These are phyloP conservation scores for Botryotinia convoluta DNA, from an alignment of 2,329 filamentous ascomycete species.

Conservation along the genomic window DNA sequence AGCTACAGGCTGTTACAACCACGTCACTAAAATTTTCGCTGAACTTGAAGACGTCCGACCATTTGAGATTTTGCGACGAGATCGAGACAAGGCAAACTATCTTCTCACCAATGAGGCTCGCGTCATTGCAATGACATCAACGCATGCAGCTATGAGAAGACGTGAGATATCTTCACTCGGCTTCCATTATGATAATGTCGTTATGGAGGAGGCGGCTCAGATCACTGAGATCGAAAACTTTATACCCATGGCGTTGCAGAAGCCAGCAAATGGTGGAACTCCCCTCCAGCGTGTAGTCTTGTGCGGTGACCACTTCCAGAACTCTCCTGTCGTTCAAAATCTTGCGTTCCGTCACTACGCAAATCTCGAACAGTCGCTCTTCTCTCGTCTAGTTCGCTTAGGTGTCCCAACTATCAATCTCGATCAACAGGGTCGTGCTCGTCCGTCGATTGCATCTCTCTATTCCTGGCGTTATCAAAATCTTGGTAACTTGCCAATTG, in stretches of 20 bases:
- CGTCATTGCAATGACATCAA: constrained; percentile 97
- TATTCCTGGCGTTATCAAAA: constrained; percentile 91
- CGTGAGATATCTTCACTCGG: constrained; percentile 88
- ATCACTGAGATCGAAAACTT: constrained; percentile 98
- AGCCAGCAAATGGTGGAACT: constrained; percentile 67
- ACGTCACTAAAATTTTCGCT: constrained; percentile 85
- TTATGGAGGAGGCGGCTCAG: constrained; percentile 98
- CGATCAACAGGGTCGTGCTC: constrained; percentile 88
- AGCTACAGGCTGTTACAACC: constrained; percentile 79
- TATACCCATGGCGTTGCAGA: constrained; percentile 90
- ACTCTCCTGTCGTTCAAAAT: constrained; percentile 93
- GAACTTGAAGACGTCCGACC: constrained; percentile 91
- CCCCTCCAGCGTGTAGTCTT: constrained; percentile 84
- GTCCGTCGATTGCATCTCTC: constrained; percentile 80
- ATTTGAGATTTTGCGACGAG: constrained; percentile 87
- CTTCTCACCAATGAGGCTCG: constrained; percentile 93
- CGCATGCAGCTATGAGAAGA: constrained; percentile 91
- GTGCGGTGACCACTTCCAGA: constrained; percentile 94
- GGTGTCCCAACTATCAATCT: constrained; percentile 89
- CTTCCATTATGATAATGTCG: constrained; percentile 94
- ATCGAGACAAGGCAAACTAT: constrained; percentile 93
- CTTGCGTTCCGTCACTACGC: constrained; percentile 92
- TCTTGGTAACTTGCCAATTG: constrained; percentile 74
- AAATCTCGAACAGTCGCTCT: constrained; percentile 93
- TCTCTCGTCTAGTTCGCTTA: constrained; percentile 83